Conservation (phyloP, 176 grass and related monocot genomes). For the Poa pratensis region DNA sequence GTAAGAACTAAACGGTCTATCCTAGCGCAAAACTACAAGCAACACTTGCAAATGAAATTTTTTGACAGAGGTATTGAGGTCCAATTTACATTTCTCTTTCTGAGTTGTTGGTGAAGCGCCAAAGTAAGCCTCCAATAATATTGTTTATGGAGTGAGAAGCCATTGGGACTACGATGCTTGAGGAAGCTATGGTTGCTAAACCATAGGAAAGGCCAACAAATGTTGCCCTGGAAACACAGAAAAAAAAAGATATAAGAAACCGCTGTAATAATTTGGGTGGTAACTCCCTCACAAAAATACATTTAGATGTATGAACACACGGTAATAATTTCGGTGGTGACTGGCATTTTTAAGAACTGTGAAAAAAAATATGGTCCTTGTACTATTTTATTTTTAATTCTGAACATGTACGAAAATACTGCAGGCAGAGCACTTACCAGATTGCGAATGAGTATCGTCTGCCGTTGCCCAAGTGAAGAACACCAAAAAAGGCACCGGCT, state of each 20-base stretch:
- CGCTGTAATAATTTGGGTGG: not conserved
- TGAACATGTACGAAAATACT: constrained; percentile 16
- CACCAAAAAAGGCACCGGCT: constrained; percentile 69
- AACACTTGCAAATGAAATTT: not conserved
- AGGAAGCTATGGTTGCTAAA: constrained; percentile 71
- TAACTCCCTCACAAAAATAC: not conserved
- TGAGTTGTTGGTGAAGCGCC: constrained; percentile 49
- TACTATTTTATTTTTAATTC: constrained; percentile 13
- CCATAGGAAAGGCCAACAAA: constrained; percentile 91
- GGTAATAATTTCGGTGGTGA: not conserved
- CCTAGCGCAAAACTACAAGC: not conserved
- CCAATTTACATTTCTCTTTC: constrained; percentile 31
- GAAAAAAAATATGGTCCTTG: not conserved
- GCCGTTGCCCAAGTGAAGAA: constrained; percentile 82
- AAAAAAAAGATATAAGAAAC: not conserved
- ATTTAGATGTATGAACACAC: not conserved
- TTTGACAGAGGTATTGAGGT: not conserved
- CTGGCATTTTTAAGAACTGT: constrained; percentile 15
- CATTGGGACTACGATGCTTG: constrained; percentile 80
- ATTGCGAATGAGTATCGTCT: constrained; percentile 73
- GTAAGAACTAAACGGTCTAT: constrained; percentile 9
- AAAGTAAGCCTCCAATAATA: constrained; percentile 76
- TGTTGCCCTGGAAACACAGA: constrained; percentile 64
- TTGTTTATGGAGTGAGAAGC: constrained; percentile 91
- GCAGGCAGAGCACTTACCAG: constrained; percentile 51